Evolutionary conservation across 768 basidiomycete genomes (phyloP), one percentile per base, ranked within the genome.

Genomic region (Aureoboletus auriporus): DNA sequence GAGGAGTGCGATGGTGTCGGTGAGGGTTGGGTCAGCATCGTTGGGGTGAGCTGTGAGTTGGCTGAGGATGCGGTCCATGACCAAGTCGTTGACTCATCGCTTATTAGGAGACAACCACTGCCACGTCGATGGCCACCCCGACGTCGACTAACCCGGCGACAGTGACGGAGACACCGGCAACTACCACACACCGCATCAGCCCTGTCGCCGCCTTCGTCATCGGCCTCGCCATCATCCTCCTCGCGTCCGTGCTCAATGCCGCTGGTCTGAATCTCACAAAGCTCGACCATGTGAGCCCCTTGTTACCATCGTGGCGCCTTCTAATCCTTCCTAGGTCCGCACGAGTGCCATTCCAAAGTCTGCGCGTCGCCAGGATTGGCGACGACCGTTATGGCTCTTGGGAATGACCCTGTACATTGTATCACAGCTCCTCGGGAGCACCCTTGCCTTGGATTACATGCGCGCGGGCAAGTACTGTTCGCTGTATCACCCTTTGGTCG

Each of bases 211-310:
- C 83, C 6, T 92, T 92, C 65, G 82, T 91, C 52, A 90, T 91
- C 51, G 90, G 94, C 12, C 80, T 96, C 39, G 65, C 84, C 38
- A 95, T 97, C 56, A 83, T 96, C 41, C 71, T 91, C 3, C 71
- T 88, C 7, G 87, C 92, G 1, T 90, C 87, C 14, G 77, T 91
- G n/a, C 76, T 92, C 55, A 93, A 91, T 59, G 90, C 91, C 30
- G 89, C 86, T 0, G 94, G 94, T n/a, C 75, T 98, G 36, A 97
- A 96, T 63, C 73, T 97, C 50, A 93, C 92, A 33, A 98, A 97
- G 68, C 71, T 95, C 36, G 94, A 96, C 70, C 92, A 94, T 79
- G 83, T 86, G 47, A 55, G 84, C 72, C 27, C 17, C 33, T 31
- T 12, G 14, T 4, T 51, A 40, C 17, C 28, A 40, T 11, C 12